Conservation (phyloP, 2,329 filamentous ascomycete genomes). For the Hypoxylon sp. region DNA sequence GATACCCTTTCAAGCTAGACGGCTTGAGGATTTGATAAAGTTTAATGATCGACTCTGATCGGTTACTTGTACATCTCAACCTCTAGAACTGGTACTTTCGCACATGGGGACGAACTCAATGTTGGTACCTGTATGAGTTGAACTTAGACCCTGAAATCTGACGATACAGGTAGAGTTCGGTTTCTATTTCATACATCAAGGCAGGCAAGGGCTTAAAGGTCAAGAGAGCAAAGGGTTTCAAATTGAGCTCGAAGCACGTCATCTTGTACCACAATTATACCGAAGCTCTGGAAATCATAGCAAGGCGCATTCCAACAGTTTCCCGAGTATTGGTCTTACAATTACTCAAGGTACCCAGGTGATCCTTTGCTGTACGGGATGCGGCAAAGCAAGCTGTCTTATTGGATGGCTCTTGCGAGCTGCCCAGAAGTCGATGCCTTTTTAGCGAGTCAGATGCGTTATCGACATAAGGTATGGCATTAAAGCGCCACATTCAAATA, state of each 20-base stretch:
- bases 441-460: slow-evolving; percentile 18
- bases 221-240: slow-evolving; percentile 5
- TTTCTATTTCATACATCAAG: not conserved
- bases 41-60: not conserved
- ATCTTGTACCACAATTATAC: slow-evolving; percentile 38
- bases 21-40: not conserved
- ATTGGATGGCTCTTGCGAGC: slow-evolving; percentile 30
- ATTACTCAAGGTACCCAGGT: slow-evolving; percentile 10
- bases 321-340: slow-evolving; percentile 18
- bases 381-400: slow-evolving; percentile 19
- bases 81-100: slow-evolving; percentile 15
- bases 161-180: not conserved
- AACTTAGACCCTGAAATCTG: slow-evolving; percentile 19
- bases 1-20: slow-evolving; percentile 24
- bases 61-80: slow-evolving; percentile 6
- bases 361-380: slow-evolving; percentile 26
- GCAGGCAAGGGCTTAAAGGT: slow-evolving; percentile 5
- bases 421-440: slow-evolving; percentile 12
- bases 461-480: not conserved
- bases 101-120: slow-evolving; percentile 13
- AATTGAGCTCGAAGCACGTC: slow-evolving; percentile 31
- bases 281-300: slow-evolving; percentile 19
- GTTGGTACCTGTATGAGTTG: slow-evolving; percentile 9
- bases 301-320: slow-evolving; percentile 7
- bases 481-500: not conserved